phyloP scores from a whole-genome alignment of 2,329 filamentous ascomycete genomes.

The Xylariaceae sp. region DNA sequence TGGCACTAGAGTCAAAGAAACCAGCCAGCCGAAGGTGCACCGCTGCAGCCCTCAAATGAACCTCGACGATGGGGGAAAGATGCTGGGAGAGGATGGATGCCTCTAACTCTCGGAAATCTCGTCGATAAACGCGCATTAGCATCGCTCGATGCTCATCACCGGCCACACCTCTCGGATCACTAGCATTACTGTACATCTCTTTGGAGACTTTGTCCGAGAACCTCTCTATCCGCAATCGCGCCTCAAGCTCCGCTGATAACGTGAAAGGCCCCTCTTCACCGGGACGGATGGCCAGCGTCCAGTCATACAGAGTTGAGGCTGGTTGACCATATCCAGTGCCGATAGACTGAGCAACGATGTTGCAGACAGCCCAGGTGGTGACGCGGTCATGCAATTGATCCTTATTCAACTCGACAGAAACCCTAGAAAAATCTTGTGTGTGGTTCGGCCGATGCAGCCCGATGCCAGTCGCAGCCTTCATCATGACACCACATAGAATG shows the following conservation, averaged over 20 bases:
- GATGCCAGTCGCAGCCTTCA: conserved; percentile 81
- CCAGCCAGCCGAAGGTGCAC: conserved; percentile 74
- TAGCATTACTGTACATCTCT: conserved; percentile 74
- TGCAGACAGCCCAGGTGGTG: conserved; percentile 79
- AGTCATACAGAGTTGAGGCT: conserved; percentile 72
- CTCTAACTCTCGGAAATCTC: conserved; percentile 60
- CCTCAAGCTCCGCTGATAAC: conserved; percentile 59
- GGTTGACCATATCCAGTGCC: conserved; percentile 83
- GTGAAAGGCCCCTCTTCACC: conserved; percentile 57
- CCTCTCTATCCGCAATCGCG: conserved; percentile 65
- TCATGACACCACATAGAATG: conserved; percentile 78
- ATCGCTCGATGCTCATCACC: conserved; percentile 64
- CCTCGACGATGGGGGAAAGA: conserved; percentile 53
- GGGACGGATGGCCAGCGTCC: conserved; percentile 60
- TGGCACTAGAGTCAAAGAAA: conserved; percentile 74
- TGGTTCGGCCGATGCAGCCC: conserved; percentile 77
- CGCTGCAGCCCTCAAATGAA: conserved; percentile 68
- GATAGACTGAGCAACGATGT: conserved; percentile 76
- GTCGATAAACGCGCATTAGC: conserved; percentile 61
- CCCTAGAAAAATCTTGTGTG: conserved; percentile 77
- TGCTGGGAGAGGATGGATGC: conserved; percentile 55
- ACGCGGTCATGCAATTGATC: conserved; percentile 77
- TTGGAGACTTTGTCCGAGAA: conserved; percentile 76
- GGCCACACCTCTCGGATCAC: conserved; percentile 65
- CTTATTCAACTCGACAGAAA: conserved; percentile 69